phyloP scores from a whole-genome alignment of 2,329 filamentous ascomycete species.

The Xylaria sp. region DNA sequence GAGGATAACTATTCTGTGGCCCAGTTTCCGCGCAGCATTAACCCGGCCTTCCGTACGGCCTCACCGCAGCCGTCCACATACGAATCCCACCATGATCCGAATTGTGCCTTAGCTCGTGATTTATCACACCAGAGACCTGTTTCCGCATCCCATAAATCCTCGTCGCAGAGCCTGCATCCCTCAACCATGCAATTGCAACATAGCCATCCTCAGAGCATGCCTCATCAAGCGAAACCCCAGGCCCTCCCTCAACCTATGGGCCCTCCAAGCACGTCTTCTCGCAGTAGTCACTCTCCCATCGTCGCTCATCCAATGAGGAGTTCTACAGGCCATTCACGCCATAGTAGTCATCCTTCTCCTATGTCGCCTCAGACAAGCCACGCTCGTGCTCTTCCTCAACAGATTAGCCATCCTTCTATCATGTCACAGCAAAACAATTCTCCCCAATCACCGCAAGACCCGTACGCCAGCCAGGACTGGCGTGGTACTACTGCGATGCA shows the following conservation, averaged over 20 bases:
- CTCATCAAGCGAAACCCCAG: conserved; percentile 9
- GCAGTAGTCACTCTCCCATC: background rate
- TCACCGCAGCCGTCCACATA: conserved; percentile 92
- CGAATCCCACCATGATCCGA: conserved; percentile 85
- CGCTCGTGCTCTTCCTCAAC: background rate
- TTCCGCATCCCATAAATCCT: conserved; percentile 36
- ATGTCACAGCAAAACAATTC: background rate
- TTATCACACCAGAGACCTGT: conserved; percentile 54
- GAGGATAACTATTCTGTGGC: conserved; percentile 91
- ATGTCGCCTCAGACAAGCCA: background rate
- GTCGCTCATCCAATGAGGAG: background rate
- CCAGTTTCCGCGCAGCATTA: conserved; percentile 91
- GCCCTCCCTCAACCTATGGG: background rate
- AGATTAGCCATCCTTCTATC: background rate
- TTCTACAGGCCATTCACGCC: background rate
- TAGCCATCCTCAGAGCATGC: background rate
- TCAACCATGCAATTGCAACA: conserved; percentile 6
- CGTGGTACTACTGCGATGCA: conserved; percentile 26
- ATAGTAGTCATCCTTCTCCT: conserved; percentile 5
- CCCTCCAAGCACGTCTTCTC: background rate
- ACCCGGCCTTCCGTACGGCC: conserved; percentile 90
- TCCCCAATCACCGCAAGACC: conserved; percentile 11
- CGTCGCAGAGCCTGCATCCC: conserved; percentile 41
- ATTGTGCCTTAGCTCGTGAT: conserved; percentile 65
- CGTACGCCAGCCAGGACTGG: conserved; percentile 22